Conservation (phyloP, 2,329 filamentous ascomycete species). For the Pseudopyrenochaeta lycopersici region DNA sequence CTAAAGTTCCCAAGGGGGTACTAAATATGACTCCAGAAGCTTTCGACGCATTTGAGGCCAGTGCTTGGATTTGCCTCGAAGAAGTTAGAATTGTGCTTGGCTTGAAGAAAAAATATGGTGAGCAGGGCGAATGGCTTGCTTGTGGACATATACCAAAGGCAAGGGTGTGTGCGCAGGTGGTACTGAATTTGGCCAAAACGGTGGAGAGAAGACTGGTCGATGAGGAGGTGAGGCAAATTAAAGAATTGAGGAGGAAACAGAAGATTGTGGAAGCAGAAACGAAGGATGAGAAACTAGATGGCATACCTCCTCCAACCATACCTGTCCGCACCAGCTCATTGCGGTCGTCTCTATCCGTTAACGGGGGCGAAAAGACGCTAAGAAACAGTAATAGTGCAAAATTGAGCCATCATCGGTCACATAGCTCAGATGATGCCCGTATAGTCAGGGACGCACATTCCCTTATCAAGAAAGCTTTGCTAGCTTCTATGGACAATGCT, state of each 20-base stretch:
- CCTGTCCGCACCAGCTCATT: slow-evolving; percentile 33
- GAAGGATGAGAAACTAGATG: background rate
- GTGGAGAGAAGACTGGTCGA: background rate
- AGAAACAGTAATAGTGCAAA: background rate
- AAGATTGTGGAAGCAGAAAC: background rate
- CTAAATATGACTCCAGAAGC: slow-evolving; percentile 2
- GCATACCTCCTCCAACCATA: background rate
- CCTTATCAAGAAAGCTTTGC: background rate
- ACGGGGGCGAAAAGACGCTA: background rate
- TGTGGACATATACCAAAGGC: slow-evolving; percentile 5
- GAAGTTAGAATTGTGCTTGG: slow-evolving; percentile 9
- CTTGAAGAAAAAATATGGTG: slow-evolving; percentile 1
- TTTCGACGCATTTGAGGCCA: background rate
- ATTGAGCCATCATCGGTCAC: background rate
- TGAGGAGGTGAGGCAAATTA: background rate
- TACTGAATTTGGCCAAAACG: background rate
- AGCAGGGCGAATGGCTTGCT: slow-evolving; percentile 18
- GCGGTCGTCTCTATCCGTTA: background rate
- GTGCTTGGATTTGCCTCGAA: slow-evolving; percentile 14
- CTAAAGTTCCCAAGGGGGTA: slow-evolving; percentile 5
- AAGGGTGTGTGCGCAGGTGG: slow-evolving; percentile 1
- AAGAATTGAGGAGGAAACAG: background rate
- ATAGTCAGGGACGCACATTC: background rate
- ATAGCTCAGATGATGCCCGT: background rate
- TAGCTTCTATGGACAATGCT: background rate